Base-by-base conservation (phyloP, 192 early-diverging fungal genomes). In the Rhizoclosmatium globosum region DNA sequence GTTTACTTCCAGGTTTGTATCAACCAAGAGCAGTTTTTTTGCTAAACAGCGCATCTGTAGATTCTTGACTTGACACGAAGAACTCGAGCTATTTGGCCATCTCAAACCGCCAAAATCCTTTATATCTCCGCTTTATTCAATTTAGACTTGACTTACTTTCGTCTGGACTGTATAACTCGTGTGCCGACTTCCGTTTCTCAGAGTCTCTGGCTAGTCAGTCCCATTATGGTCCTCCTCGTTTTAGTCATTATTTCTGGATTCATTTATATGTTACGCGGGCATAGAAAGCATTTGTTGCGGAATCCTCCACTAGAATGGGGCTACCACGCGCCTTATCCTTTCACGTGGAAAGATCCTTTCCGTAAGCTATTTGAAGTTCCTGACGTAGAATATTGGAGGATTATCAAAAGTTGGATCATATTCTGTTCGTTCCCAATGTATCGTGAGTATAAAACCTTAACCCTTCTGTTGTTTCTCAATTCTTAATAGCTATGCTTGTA, bases 71-170 rank as follows among this genome's bases (percentile, higher is more conserved):
- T 69, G 21, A 45, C 41, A 19, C n/a, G 68, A 45, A 39, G 68
- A 45, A 45, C 39, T 15, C 31, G 45, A 38, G 9, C 68, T 21
- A 46, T 69, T 13, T 69, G 68, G 68, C 68, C 68, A 38, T 13
- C 3, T 6, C 6, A 19, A n/a, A 69, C 68, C 41, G 39, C 68
- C 45, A 45, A 39, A 46, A 69, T 69, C 68, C 68, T 69, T 0
- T 69, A 13, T 1, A 9, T 46, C 68, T 39, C 68, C 7, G 68
- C 68, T 42, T n/a, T 69, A 4, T 69, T 69, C 68, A 69, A 69
- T 46, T 42, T 69, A 42, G 68, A 69, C 43, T 46, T 69, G 39
- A 69, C 68, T 6, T 69, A 45, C 68, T 69, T 69, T 21, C 68
- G 68, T n/a, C 31, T 69, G 6, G 68, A 69, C 45, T 69, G 68